phyloP scores from a whole-genome alignment of 306 rosid species.

The Dryas drummondii region DNA sequence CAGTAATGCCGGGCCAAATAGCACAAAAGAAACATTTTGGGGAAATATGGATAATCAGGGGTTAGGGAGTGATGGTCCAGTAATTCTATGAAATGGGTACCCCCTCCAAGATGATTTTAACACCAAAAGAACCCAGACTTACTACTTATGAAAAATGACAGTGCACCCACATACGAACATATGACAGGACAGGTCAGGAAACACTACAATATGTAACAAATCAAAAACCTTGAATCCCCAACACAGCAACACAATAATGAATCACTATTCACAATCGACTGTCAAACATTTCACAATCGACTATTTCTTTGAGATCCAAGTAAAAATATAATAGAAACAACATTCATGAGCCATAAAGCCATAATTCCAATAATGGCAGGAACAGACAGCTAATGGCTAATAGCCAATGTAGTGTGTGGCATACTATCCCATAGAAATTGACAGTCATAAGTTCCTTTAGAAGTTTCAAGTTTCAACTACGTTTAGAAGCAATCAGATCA shows the following conservation, averaged over 20 bases:
- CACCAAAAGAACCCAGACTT: not conserved
- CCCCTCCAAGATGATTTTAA: not conserved
- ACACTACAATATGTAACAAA: not conserved
- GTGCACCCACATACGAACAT: not conserved
- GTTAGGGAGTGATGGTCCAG: not conserved
- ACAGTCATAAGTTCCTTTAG: not conserved
- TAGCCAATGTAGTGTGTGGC: not conserved
- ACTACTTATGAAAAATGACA: not conserved
- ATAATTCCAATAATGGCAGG: not conserved
- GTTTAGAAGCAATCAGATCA: not conserved
- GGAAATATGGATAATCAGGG: not conserved
- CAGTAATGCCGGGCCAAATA: not conserved
- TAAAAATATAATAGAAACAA: not conserved
- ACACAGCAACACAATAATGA: not conserved
- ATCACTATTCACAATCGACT: not conserved
- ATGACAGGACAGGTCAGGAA: not conserved
- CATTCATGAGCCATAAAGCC: not conserved
- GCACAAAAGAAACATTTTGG: not conserved
- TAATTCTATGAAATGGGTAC: not conserved
- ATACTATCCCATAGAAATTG: not conserved
- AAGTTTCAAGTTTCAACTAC: not conserved
- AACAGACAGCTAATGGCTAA: not conserved
- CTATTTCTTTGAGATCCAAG: not conserved
- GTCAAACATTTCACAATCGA: not conserved
- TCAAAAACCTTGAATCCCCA: not conserved